Evolutionary conservation across 768 basidiomycete species (phyloP), one percentile per base, ranked within the genome.

Genomic region (Daedaleopsis nitida): DNA sequence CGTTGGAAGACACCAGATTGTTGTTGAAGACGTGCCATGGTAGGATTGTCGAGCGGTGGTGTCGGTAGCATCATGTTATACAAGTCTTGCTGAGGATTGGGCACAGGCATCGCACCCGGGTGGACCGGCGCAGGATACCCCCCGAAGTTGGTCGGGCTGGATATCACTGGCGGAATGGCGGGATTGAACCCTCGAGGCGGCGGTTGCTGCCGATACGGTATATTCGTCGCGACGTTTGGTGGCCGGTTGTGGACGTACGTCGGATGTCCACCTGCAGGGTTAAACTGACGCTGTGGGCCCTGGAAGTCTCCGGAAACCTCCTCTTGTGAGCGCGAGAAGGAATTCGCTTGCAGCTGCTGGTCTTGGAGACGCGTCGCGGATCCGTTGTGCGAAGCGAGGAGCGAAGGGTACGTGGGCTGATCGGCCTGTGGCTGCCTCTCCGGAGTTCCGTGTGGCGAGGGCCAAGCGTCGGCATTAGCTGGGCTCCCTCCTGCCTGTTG

Each of bases 51-150:
- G 63, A 88, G 71, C 57, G 82, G 78, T 37, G 80, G 74, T 27
- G 77, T 81, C 44, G 84, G 83, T 51, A 85, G 75, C 83, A 92
- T 89, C 87, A 91, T 89, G 68, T 91, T 89, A 67, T 91, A 92
- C 55, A 91, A 68, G 68, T 91, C 89, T 66, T 91, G 90, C 32
- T 89, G 82, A 52, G 65, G 68, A 68, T 83, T 89, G 60, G 86
- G 88, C 55, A 91, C 76, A 12, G 89, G 86, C 57, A 91, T 80
- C 64, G 89, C 87, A 16, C 86, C 77, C n/a, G 84, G 81, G 68
- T 88, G 86, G 42, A 78, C 77, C 44, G 88, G 59, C 76, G 66
- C 67, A 19, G 73, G 68, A 60, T 76, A 77, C 5, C 39, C 62
- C 37, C 65, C 66, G 64, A 88, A 77, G 56, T 78, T 75, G 13